These are phyloP conservation scores for Acacia confusa DNA, from an alignment of 306 rosid genomes.

Conservation along the genomic window DNA sequence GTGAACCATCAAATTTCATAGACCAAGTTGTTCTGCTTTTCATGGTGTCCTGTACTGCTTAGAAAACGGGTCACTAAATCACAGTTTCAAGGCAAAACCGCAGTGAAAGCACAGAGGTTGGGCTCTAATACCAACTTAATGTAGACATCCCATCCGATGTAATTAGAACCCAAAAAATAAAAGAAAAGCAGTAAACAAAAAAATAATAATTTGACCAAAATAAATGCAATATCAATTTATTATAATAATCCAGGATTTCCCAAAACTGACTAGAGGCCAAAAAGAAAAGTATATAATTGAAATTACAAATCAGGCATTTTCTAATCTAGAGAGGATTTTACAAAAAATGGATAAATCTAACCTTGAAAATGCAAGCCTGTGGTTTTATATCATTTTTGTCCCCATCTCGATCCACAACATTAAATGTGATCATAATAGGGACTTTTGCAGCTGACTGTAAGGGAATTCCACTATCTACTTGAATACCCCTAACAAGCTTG, in stretches of 20 bases:
- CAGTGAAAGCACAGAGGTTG: neutral
- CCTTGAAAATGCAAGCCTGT: slow-evolving; percentile 98
- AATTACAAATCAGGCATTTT: slow-evolving; percentile 11
- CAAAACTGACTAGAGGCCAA: neutral
- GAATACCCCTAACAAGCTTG: slow-evolving; percentile 89
- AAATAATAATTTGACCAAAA: neutral
- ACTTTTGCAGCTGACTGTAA: slow-evolving; percentile 98
- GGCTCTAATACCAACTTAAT: neutral
- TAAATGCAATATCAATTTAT: neutral
- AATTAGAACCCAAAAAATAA: neutral
- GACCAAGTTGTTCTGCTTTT: neutral
- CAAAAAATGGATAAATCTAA: slow-evolving; percentile 31
- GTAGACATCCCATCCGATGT: neutral
- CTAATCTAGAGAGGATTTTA: slow-evolving; percentile 10
- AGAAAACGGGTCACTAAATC: neutral
- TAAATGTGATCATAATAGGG: slow-evolving; percentile 93
- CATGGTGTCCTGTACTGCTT: neutral
- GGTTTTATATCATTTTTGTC: slow-evolving; percentile 73
- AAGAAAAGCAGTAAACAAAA: neutral
- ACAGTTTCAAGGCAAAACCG: neutral
- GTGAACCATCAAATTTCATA: neutral
- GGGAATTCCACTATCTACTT: slow-evolving; percentile 93
- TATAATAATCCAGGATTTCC: neutral
- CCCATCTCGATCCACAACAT: slow-evolving; percentile 80
- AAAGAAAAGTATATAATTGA: slow-evolving; percentile 17